Evolutionary conservation across 1,284 basidiomycete species (phyloP), one percentile per base, ranked within the genome.

Genomic region (Moniliella sp.): DNA sequence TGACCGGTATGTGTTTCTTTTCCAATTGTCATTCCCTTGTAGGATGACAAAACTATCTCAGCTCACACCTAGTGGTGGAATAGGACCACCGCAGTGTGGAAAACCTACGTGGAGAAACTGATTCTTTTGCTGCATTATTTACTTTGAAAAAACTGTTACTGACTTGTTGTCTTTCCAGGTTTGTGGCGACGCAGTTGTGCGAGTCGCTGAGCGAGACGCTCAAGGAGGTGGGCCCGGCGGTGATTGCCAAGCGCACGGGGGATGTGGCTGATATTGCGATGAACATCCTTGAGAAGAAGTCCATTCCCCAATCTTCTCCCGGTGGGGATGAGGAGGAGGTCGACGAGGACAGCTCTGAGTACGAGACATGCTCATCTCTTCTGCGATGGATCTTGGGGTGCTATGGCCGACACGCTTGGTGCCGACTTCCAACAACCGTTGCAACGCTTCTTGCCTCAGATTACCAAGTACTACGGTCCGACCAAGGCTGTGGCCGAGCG

Each of bases 391-490:
- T 61, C 75, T 99, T 86, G 94, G 34, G 76, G 86, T 38, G 71
- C 82, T 4, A 68, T 99, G 52, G 82, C 88, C 18, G 75, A 73
- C 42, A 77, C 75, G 15, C 72, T 93, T n/a, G 84, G 83, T 8
- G 45, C 69, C 18, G 81, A 83, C 62, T 97, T 97, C 54, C 69
- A 71, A n/a, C 71, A 71, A 37, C 75, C 78, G 11, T 88, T 97
- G 64, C 64, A 64, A 39, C 72, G 72, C 26, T 93, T 94, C 70
- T 75, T 79, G 63, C 81, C 84, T 31, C 69, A 83, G 39, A 78
- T 97, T 56, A 67, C 75, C 37, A 84, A 82, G 62, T 97, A 84
- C 69, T 91, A 88, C n/a, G n/a, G n/a, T n/a, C n/a, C n/a, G n/a
- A n/a, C n/a, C n/a, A n/a, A n/a, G n/a, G n/a, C n/a, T n/a, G n/a